Conservation (phyloP, 1,139 yeast species). For the Saccharomyces hybrid region DNA sequence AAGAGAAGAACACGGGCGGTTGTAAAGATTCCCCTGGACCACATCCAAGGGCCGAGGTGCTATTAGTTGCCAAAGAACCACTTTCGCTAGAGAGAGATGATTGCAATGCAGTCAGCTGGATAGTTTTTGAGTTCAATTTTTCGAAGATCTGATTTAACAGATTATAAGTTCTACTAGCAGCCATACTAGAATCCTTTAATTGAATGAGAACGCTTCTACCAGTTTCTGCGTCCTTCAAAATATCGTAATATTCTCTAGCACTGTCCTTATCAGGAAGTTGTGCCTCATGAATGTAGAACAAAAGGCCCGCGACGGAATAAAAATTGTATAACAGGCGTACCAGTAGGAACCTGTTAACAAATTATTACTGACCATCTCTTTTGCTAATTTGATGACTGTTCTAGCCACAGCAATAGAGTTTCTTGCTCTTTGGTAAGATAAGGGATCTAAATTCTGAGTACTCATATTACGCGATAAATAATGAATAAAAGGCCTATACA, state of each 20-base stretch:
- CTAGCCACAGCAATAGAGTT: conserved; percentile 83
- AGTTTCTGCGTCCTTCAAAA: conserved; percentile 68
- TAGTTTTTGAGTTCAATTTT: conserved; percentile 47
- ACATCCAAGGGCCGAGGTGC: not conserved
- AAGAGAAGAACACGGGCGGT: not conserved
- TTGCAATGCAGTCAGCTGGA: conserved; percentile 11
- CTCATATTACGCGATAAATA: conserved; percentile 44
- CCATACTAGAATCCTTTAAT: conserved; percentile 65
- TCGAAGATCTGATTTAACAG: conserved; percentile 75
- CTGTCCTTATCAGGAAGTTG: conserved; percentile 49
- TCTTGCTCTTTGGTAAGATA: conserved; percentile 62
- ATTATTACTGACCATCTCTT: conserved; percentile 69
- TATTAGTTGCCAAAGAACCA: not conserved
- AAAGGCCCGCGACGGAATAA: conserved; percentile 80
- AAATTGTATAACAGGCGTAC: conserved; percentile 90
- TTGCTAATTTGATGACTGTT: conserved; percentile 73
- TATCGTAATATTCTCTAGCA: conserved; percentile 49
- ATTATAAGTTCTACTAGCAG: conserved; percentile 74
- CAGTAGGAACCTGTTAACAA: conserved; percentile 83
- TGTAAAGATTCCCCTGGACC: not conserved
- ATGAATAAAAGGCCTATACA: conserved; percentile 88
- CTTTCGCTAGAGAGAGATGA: not conserved
- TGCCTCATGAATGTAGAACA: conserved; percentile 76
- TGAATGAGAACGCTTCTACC: conserved; percentile 69
- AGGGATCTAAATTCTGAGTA: conserved; percentile 37